Base-by-base conservation (phyloP, 805 yeast genomes). In the Hanseniaspora nectarophila region DNA sequence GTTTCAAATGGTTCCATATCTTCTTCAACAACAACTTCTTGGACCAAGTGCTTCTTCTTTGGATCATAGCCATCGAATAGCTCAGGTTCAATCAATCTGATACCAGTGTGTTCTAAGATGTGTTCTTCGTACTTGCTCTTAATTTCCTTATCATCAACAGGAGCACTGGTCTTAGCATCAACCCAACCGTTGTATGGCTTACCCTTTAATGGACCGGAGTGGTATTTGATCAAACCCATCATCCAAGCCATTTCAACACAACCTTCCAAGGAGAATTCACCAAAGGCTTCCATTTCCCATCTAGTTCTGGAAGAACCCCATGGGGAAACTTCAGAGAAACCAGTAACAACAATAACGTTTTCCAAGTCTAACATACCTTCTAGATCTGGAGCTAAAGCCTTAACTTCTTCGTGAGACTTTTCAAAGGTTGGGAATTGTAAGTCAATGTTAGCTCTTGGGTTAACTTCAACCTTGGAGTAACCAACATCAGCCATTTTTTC, bases 191-290 rank as follows among this genome's bases (percentile, higher is more conserved):
- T 75, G 74, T 89, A 89, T 62, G 88, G 90, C 67, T 81, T 81
- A 43, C 70, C 70, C 58, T 66, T 66, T 56, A 66, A 57, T 56
- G 65, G 65, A 72, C 96, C 97, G 60, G 86, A 85, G 73, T 85
- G 92, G 73, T 92, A 92, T 72, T 86, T 87, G 73, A 92, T 89
- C 66, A 85, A 77, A 60, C 97, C 97, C 97, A 92, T 92, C 61
- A 92, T 89, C 97, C 97, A 92, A 46, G 99, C 97, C 95, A 92
- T 89, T 73, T 92, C 98, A 65, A 92, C 83, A 65, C 96, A 84
- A 64, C 98, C 98, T 72, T 92, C 98, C 61, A 92, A 73, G 9
- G 97, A 89, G 71, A 92, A 92, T 65, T 85, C 87, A 63, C 98
- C 98, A 56, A 68, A 60, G 43, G 97, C 86, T 73, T 92, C 98